Conservation (phyloP, 768 basidiomycete species). For the Boletus vermiculosoides region DNA sequence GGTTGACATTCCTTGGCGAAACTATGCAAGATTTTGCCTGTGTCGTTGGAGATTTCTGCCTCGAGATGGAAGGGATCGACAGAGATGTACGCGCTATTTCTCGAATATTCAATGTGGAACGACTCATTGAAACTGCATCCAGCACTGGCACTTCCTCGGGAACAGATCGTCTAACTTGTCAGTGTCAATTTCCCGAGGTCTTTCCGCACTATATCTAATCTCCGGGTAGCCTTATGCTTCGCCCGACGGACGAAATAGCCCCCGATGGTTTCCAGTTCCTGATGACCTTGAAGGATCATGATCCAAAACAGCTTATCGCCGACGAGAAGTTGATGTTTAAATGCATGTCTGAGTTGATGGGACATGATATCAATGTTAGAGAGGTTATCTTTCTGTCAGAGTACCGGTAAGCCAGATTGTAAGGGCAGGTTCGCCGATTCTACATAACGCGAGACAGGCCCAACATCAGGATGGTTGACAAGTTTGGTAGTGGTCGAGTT, state of each 20-base stretch:
- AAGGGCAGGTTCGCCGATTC: not conserved
- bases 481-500: constrained; percentile 41
- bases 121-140: not conserved
- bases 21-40: constrained; percentile 28
- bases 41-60: constrained; percentile 38
- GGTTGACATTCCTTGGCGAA: constrained; percentile 43
- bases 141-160: constrained; percentile 29
- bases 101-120: not conserved
- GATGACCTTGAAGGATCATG: constrained; percentile 1
- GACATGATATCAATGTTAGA: constrained; percentile 33
- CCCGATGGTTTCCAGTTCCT: constrained; percentile 24
- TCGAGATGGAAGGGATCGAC: constrained; percentile 30
- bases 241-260: constrained; percentile 16
- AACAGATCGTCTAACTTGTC: constrained; percentile 4
- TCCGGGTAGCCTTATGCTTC: constrained; percentile 6
- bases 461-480: constrained; percentile 48
- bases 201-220: not conserved
- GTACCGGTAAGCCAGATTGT: constrained; percentile 27
- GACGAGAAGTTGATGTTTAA: constrained; percentile 30
- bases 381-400: constrained; percentile 26
- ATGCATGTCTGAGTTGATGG: constrained; percentile 28
- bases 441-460: constrained; percentile 31
- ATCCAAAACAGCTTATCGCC: constrained; percentile 15
- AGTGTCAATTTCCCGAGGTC: not conserved
- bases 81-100: constrained; percentile 17